Conservation (phyloP, 257 asterid genomes). For the Lithospermum erythrorhizon region DNA sequence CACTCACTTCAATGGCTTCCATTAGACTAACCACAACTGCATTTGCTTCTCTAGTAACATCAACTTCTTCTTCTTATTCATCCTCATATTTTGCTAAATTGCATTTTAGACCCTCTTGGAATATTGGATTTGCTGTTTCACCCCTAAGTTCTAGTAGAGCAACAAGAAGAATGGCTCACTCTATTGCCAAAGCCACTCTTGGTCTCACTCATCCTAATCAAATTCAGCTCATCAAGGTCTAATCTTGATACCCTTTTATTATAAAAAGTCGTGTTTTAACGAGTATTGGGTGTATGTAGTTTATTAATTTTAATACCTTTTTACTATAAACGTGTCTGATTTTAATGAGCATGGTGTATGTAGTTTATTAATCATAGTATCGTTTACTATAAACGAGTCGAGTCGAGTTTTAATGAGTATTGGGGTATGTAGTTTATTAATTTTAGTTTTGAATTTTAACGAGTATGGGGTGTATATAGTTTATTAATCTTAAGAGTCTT, state of each 20-base stretch:
- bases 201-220: slow-evolving; percentile 36
- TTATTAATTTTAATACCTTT: too few relatives aligned
- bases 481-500: too few relatives aligned
- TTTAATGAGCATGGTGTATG: too few relatives aligned
- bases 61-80: slow-evolving; percentile 5
- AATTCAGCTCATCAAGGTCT: slow-evolving; percentile 28
- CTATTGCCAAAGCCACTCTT: slow-evolving; percentile 35
- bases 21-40: slow-evolving; percentile 11
- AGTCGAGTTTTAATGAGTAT: too few relatives aligned
- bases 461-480: too few relatives aligned
- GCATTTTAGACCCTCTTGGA: slow-evolving; percentile 17
- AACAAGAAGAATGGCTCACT: slow-evolving; percentile 32
- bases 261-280: too few relatives aligned
- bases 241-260: neutral
- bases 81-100: slow-evolving; percentile 21
- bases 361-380: too few relatives aligned
- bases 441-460: too few relatives aligned
- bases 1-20: slow-evolving; percentile 20
- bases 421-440: too few relatives aligned
- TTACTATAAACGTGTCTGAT: too few relatives aligned
- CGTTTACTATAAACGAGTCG: too few relatives aligned
- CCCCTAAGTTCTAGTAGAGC: slow-evolving; percentile 23
- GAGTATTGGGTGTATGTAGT: too few relatives aligned
- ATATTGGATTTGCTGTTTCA: slow-evolving; percentile 14
- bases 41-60: slow-evolving; percentile 6